A percentile compares a stretch with the other conserved stretches of the same genome.
These are phyloP conservation scores for Wickerhamia fluorescens DNA, from an alignment of 805 yeast genomes.

Conservation along the genomic window DNA sequence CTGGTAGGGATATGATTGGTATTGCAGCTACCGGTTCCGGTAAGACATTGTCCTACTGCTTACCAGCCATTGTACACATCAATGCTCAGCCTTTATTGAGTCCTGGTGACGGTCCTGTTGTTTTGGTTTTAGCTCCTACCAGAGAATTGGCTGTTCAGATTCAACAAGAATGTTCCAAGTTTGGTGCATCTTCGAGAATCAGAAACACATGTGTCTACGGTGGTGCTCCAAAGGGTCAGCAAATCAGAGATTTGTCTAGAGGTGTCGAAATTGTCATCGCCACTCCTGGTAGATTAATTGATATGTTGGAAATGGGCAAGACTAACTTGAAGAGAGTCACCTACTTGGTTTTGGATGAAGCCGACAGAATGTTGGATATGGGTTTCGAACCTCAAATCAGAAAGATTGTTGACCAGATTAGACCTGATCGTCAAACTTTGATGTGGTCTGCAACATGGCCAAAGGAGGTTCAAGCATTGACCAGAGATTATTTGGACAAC, in stretches of 20 bases:
- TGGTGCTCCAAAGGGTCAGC: conserved; percentile 98
- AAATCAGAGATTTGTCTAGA: conserved; percentile 89
- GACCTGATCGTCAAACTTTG: conserved; percentile 98
- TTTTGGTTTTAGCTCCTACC: conserved; percentile 92
- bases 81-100: conserved; percentile 93
- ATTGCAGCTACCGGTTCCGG: conserved; percentile 99
- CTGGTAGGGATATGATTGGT: conserved; percentile 99
- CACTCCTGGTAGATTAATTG: conserved; percentile 98
- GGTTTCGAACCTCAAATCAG: conserved; percentile 99
- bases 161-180: conserved; percentile 92
- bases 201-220: conserved; percentile 98
- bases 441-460: conserved; percentile 99
- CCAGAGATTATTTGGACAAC: conserved; percentile 84
- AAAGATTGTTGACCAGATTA: conserved; percentile 94
- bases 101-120: conserved; percentile 97
- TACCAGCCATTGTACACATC: conserved; percentile 95
- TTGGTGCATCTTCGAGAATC: conserved; percentile 85
- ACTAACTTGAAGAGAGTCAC: conserved; percentile 95
- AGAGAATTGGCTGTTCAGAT: conserved; percentile 98
- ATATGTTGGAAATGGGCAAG: conserved; percentile 91
- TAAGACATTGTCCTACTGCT: conserved; percentile 93
- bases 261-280: conserved; percentile 97
- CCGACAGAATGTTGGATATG: conserved; percentile 99
- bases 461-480: conserved; percentile 89
- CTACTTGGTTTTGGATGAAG: conserved; percentile 95